Conservation (phyloP, 768 basidiomycete genomes). For the Mycena indigotica region DNA sequence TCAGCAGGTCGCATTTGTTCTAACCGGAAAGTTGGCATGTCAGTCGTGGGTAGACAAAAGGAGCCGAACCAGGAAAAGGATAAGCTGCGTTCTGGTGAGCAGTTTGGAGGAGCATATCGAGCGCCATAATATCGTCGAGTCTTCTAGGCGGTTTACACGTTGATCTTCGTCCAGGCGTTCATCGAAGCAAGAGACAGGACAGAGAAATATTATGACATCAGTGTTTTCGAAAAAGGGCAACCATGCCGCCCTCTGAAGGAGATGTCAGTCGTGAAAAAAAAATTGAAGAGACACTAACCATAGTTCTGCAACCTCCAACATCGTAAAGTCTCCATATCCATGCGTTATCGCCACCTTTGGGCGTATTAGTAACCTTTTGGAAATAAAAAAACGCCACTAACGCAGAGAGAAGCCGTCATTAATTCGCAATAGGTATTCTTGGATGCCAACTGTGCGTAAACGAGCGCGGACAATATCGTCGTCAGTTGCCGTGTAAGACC, state of each 20-base stretch:
- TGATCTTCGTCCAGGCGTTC: slow-evolving; percentile 72
- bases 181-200: slow-evolving; percentile 81
- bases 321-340: slow-evolving; percentile 77
- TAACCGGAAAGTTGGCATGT: background rate
- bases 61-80: slow-evolving; percentile 50
- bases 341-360: slow-evolving; percentile 35
- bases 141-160: slow-evolving; percentile 71
- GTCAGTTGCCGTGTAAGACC: slow-evolving; percentile 66
- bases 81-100: slow-evolving; percentile 58
- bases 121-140: slow-evolving; percentile 73
- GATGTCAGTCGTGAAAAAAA: slow-evolving; percentile 15
- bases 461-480: slow-evolving; percentile 75
- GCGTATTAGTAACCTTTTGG: background rate
- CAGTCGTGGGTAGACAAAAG: background rate
- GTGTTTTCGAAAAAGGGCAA: slow-evolving; percentile 79
- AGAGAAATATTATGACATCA: slow-evolving; percentile 79
- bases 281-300: slow-evolving; percentile 36
- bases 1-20: slow-evolving; percentile 70
- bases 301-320: slow-evolving; percentile 73
- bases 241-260: slow-evolving; percentile 70
- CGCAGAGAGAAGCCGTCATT: slow-evolving; percentile 17
- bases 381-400: slow-evolving; percentile 2
- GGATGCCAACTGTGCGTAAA: slow-evolving; percentile 70
- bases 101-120: slow-evolving; percentile 67
- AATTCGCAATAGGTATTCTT: slow-evolving; percentile 50